Conservation (phyloP, 179 eudicot species). For the Corrigiola litoralis region DNA sequence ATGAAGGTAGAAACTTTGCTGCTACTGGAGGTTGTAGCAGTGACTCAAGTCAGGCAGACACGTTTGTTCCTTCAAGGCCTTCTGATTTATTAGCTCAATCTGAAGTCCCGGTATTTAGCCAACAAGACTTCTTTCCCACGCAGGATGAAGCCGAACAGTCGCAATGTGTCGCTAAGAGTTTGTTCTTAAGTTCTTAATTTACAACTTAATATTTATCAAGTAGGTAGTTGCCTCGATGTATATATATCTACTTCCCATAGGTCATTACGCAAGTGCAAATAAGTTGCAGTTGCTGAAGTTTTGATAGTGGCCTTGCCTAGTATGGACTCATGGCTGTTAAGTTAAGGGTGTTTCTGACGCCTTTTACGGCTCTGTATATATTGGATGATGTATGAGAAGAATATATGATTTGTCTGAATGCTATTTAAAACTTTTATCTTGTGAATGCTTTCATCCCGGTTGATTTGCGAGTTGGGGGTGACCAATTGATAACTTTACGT, state of each 20-base stretch:
- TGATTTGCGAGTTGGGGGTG: no score
- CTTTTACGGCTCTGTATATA: slow-evolving; percentile 11
- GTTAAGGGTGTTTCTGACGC: slow-evolving; percentile 2
- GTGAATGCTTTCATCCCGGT: no score
- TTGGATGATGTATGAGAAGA: background rate
- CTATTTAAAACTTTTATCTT: no score
- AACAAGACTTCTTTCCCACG: slow-evolving; percentile 5
- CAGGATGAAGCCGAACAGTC: slow-evolving; percentile 9
- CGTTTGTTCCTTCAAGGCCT: background rate
- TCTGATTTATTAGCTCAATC: slow-evolving; percentile 15
- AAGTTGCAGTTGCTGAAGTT: slow-evolving; percentile 26
- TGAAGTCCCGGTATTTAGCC: slow-evolving; percentile 27
- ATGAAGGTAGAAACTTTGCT: background rate
- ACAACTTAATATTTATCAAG: background rate
- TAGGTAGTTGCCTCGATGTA: background rate
- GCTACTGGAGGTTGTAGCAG: slow-evolving; percentile 5
- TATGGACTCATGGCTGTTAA: slow-evolving; percentile 2
- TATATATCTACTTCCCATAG: slow-evolving; percentile 2
- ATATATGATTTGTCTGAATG: no score
- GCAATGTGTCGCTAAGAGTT: background rate
- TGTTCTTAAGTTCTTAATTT: background rate
- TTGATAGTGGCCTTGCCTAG: slow-evolving; percentile 21
- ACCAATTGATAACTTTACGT: no score
- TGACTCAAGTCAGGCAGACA: slow-evolving; percentile 2
- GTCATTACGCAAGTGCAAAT: slow-evolving; percentile 19